Conservation (phyloP, 2,329 filamentous ascomycete genomes). For the Cladosporium velox region DNA sequence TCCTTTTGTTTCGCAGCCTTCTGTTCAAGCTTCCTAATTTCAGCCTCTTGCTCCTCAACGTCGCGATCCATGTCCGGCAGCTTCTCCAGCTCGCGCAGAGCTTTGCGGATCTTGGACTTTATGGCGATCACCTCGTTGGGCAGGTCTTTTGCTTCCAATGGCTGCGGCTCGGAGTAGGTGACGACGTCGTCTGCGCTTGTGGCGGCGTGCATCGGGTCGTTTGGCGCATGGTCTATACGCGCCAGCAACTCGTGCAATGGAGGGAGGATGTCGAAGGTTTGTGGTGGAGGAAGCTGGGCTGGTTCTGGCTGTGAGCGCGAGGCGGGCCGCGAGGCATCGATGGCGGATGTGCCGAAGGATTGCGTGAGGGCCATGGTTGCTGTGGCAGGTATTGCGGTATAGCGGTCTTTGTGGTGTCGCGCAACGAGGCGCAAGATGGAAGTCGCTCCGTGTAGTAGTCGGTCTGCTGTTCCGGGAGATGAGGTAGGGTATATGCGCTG, state of each 20-base stretch:
- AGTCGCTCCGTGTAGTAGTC: not conserved
- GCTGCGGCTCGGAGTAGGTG: conserved; percentile 41
- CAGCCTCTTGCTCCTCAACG: conserved; percentile 68
- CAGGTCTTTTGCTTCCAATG: conserved; percentile 72
- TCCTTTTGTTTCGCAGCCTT: conserved; percentile 59
- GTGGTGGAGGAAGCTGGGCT: conserved; percentile 65
- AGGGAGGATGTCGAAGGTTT: conserved; percentile 82
- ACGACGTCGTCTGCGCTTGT: conserved; percentile 36
- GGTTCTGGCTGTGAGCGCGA: conserved; percentile 9
- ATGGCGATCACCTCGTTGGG: conserved; percentile 70
- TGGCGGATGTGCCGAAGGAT: conserved; percentile 14
- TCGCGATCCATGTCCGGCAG: conserved; percentile 71
- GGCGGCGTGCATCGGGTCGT: conserved; percentile 9
- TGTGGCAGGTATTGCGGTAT: not conserved
- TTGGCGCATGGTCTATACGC: conserved; percentile 55
- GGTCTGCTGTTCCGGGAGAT: not conserved
- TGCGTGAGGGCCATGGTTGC: conserved; percentile 8
- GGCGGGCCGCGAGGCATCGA: conserved; percentile 3
- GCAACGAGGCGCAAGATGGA: not conserved
- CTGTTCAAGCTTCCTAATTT: conserved; percentile 67
- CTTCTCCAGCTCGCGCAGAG: conserved; percentile 64
- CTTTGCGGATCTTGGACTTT: conserved; percentile 75
- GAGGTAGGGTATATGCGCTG: not conserved
- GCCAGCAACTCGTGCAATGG: conserved; percentile 76
- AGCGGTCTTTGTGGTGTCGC: not conserved